These are phyloP conservation scores for Cladophialophora carrionii DNA, from an alignment of 2,329 filamentous ascomycete species.

Conservation along the genomic window DNA sequence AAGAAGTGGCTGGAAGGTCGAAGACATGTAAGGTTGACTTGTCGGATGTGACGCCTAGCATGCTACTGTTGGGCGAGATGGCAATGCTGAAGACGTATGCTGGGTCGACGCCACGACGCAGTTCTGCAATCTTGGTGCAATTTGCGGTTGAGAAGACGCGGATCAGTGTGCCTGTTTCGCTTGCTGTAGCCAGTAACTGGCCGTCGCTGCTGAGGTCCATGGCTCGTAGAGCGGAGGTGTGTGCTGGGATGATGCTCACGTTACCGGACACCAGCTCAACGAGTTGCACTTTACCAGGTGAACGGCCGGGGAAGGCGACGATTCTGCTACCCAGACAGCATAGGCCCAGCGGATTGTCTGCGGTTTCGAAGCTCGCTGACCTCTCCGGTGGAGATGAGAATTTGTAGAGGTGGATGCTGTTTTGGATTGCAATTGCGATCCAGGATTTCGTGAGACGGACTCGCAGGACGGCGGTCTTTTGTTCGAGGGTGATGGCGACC, in stretches of 20 bases:
- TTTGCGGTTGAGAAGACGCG: conserved; percentile 81
- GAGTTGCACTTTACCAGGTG: conserved; percentile 83
- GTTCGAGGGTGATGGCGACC: conserved; percentile 74
- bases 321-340: conserved; percentile 74
- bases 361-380: conserved; percentile 78
- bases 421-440: conserved; percentile 79
- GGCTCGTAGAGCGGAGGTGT: conserved; percentile 76
- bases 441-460: conserved; percentile 75
- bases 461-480: conserved; percentile 77
- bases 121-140: conserved; percentile 78
- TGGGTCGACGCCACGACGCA: conserved; percentile 85
- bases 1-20: conserved; percentile 68
- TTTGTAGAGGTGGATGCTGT: conserved; percentile 78
- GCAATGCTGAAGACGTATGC: conserved; percentile 85
- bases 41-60: conserved; percentile 91
- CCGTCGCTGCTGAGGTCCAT: conserved; percentile 80
- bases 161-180: conserved; percentile 86
- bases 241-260: conserved; percentile 91
- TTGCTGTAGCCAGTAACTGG: conserved; percentile 82
- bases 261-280: conserved; percentile 76
- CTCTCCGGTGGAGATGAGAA: conserved; percentile 74
- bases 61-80: conserved; percentile 78
- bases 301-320: conserved; percentile 85
- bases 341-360: conserved; percentile 79
- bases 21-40: conserved; percentile 96